These are phyloP conservation scores for Chondrus crispus DNA, from an alignment of 23 red algal genomes.

Conservation along the genomic window DNA sequence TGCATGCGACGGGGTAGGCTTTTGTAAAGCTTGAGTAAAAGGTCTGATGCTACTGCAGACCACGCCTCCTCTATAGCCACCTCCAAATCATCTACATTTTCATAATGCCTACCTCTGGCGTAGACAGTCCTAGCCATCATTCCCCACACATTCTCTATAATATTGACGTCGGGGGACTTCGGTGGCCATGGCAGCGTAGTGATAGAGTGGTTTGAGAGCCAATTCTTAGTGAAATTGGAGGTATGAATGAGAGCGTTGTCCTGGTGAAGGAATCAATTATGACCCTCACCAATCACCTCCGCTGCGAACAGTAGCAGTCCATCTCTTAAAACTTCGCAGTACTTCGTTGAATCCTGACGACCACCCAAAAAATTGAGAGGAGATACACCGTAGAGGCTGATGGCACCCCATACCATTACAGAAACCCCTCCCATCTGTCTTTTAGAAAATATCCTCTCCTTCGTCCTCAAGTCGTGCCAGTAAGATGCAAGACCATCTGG, in stretches of 20 bases:
- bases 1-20: too few species aligned
- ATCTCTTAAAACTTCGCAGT: not conserved
- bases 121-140: not conserved
- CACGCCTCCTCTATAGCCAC: too few species aligned
- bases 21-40: too few species aligned
- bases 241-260: not conserved
- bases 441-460: not conserved
- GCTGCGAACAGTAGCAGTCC: not conserved
- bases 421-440: not conserved
- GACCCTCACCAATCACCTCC: not conserved
- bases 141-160: not conserved
- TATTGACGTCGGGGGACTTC: not conserved
- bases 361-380: not conserved
- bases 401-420: constrained; percentile 12
- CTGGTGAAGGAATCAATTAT: not conserved
- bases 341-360: not conserved
- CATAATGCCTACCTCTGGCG: not conserved
- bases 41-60: too few species aligned
- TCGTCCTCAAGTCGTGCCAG: not conserved
- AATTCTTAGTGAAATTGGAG: not conserved
- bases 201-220: not conserved
- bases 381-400: not conserved
- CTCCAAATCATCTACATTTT: not conserved
- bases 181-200: not conserved
- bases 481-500: not conserved